Evolutionary conservation across 805 yeast species (phyloP), one percentile per base, ranked within the genome.

Genomic region (Sugiyamaella qingdaonensis): DNA sequence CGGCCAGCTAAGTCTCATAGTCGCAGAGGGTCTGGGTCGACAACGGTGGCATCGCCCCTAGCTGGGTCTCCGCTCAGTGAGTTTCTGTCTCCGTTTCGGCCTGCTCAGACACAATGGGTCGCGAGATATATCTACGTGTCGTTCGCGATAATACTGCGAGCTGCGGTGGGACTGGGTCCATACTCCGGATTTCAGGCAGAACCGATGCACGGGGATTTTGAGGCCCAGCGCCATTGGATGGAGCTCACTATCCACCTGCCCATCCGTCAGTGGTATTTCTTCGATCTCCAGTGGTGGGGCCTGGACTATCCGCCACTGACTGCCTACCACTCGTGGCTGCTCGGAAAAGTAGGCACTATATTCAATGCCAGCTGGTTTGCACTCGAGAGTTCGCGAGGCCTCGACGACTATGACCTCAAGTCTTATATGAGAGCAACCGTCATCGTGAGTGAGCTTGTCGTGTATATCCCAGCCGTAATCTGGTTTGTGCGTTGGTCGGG

Each of bases 151-250:
- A 80, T 92, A 10, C 77, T 90, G 2, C 76, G 96, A 58, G 78
- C 88, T 50, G 96, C 95, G 1, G 84, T 92, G 19, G 96, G 97
- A 0, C 73, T 91, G 35, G 99, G 98, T 0, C 78, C 89, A 3
- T 91, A 81, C 64, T 88, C 96, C 19, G 99, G 99, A 0, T 66
- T 68, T 56, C 70, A 71, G 8, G 72, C 75, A 1, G 82, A 86
- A 8, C 98, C 98, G 3, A 80, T 88, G 80, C 82, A 74, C 73
- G 99, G 99, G 5, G 99, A 94, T 66, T 92, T 94, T 64, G 99
- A 94, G 68, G 98, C 98, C 0, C 99, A 94, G 68, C 79, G 99
- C 59, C 99, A 92, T 68, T 94, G 99, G 99, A 78, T 94, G 80
- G 99, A 94, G 67, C 74, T 92, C 50, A 92, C 98, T 0, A 81